These are phyloP conservation scores for Kalmanozyma brasiliensis DNA, from an alignment of 1,284 basidiomycete species.

Conservation along the genomic window DNA sequence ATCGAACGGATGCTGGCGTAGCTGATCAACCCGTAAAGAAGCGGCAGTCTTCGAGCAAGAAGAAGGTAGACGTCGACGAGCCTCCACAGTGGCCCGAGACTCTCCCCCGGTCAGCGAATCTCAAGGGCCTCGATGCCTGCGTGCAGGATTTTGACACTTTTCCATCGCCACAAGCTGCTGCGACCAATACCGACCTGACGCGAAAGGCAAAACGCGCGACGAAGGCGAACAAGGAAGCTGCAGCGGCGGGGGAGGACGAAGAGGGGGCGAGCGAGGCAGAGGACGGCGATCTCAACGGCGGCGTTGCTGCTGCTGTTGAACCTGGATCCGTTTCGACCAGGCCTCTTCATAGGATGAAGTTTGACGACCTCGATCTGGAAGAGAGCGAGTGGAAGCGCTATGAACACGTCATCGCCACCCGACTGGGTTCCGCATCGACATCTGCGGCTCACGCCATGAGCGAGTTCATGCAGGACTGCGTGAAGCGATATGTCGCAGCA, in stretches of 20 bases:
- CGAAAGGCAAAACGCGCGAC: constrained; percentile 30
- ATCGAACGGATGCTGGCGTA: constrained; percentile 28
- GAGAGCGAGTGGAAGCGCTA: constrained; percentile 40
- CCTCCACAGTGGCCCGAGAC: constrained; percentile 27
- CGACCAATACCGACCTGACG: constrained; percentile 26
- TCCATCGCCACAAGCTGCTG: constrained; percentile 5
- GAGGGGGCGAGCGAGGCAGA: constrained; percentile 14
- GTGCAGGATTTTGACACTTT: constrained; percentile 33
- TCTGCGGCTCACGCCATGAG: constrained; percentile 6
- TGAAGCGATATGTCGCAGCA: constrained; percentile 25
- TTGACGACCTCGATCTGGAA: constrained; percentile 30
- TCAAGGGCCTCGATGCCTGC: constrained; percentile 42
- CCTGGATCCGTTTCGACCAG: not conserved
- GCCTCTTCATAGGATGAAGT: constrained; percentile 20
- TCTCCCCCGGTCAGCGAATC: constrained; percentile 26
- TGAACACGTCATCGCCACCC: constrained; percentile 6
- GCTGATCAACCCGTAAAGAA: constrained; percentile 27
- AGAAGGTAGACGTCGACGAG: constrained; percentile 5
- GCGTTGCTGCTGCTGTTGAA: not conserved
- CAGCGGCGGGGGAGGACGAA: constrained; percentile 8
- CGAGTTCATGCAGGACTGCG: constrained; percentile 33
- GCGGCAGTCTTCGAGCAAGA: constrained; percentile 17
- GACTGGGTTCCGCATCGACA: not conserved
- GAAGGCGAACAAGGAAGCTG: constrained; percentile 15
- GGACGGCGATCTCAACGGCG: not conserved